These are phyloP conservation scores for Phytophthora melonis DNA, from an alignment of 352 stramenopile genomes.

Conservation along the genomic window DNA sequence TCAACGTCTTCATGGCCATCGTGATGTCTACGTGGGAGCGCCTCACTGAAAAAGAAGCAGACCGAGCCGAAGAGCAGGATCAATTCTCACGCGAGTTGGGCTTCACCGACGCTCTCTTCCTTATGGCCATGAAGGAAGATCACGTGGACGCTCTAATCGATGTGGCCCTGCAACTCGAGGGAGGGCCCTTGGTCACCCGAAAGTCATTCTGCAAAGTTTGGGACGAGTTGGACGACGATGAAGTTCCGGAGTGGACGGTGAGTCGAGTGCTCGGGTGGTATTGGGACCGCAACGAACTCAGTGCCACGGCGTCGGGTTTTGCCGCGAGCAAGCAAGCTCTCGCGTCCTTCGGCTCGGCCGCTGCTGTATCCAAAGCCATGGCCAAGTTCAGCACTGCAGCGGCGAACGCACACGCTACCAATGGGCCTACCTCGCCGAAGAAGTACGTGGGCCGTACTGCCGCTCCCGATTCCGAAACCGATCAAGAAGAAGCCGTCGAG, in stretches of 20 bases:
- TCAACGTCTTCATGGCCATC: slow-evolving; percentile 84
- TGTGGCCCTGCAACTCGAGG: slow-evolving; percentile 58
- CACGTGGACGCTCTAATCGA: slow-evolving; percentile 69
- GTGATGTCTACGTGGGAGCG: slow-evolving; percentile 80
- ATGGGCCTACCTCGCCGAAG: slow-evolving; percentile 21
- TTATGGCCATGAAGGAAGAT: slow-evolving; percentile 70
- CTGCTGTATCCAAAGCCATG: slow-evolving; percentile 38
- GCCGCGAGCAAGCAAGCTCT: slow-evolving; percentile 30
- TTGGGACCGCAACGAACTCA: slow-evolving; percentile 51
- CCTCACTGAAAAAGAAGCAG: slow-evolving; percentile 60
- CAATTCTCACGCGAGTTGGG: slow-evolving; percentile 56
- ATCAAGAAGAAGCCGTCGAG: slow-evolving; percentile 46
- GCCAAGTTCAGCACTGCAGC: slow-evolving; percentile 30
- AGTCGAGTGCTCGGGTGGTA: slow-evolving; percentile 65
- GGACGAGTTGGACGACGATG: slow-evolving; percentile 46
- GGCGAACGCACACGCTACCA: slow-evolving; percentile 15
- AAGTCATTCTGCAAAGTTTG: slow-evolving; percentile 52
- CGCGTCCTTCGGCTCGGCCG: slow-evolving; percentile 33
- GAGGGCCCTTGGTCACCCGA: slow-evolving; percentile 45
- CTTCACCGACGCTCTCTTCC: slow-evolving; percentile 52
- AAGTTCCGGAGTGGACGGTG: slow-evolving; percentile 52
- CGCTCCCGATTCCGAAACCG: slow-evolving; percentile 20
- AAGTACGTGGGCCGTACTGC: slow-evolving; percentile 28
- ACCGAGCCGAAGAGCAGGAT: slow-evolving; percentile 54
- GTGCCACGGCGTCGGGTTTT: slow-evolving; percentile 27